Base-by-base conservation (phyloP, 163 green algal species). In the Prototheca wickerhamii region DNA sequence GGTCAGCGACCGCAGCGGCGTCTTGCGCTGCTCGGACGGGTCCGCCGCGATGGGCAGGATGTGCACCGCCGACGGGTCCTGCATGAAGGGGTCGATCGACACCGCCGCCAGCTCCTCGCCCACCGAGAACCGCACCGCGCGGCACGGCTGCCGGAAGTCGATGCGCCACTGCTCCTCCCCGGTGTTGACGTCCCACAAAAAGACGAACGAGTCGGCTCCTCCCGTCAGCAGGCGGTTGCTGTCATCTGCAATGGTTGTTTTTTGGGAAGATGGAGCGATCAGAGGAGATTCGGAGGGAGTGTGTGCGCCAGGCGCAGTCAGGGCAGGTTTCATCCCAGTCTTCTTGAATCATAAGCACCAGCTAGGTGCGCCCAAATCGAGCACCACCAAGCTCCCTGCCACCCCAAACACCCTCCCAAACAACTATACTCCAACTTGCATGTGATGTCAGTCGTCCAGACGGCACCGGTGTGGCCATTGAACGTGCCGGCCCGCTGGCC, bases 61-160 rank as follows among this genome's bases (percentile, higher is more conserved):
- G 64, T 91, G 83, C 43, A 99, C 90, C 31, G 70, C 73, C 7
- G 88, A 82, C 8, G 77, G 65, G 0, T 63, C 71, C 31, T 84
- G 83, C 79, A 96, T 95, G 80, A 99, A 99, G 23, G 87, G 87
- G 68, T 98, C 91, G 12, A 84, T 92, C 18, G 88, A 91, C 53
- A 94, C 80, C 12, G 89, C 85, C 6, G 88, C 73, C 69, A 96
- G 72, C n/a, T 81, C 58, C 66, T 97, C 93, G 21, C 92, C 90
- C 10, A 91, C 57, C 4, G 74, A 75, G 35, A 97, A 88, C 33
- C 71, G 77, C n/a, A 91, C 85, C 34, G 83, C 82, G 37, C 87
- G 73, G 76, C 84, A 95, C 3, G 92, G 93, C 69, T 89, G 82
- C 21, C 86, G 69, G 62, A 92, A 91, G 25, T 84, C 63, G 69